Conservation (phyloP, 2,329 filamentous ascomycete genomes). For the Aspergillus awamori region DNA sequence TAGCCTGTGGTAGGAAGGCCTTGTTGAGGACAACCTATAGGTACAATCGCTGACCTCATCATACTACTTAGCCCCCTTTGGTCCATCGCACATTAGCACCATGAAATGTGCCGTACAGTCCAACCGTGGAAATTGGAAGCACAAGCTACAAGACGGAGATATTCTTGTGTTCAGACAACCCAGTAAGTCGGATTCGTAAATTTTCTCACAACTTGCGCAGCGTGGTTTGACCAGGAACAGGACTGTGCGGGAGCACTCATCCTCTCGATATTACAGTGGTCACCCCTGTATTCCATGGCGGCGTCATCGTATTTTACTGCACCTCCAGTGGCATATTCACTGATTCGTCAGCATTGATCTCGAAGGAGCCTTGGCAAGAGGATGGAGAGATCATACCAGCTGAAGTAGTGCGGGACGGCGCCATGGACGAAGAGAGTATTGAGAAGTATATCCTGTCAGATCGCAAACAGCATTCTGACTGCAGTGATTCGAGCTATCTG, state of each 20-base stretch:
- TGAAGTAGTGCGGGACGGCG: not conserved
- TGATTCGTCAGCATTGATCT: not conserved
- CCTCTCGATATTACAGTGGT: not conserved
- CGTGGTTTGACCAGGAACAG: not conserved
- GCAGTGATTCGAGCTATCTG: not conserved
- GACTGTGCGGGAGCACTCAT: not conserved
- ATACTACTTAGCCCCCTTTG: not conserved
- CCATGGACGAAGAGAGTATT: not conserved
- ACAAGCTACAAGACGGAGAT: not conserved
- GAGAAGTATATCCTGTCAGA: not conserved
- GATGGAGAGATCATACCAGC: not conserved
- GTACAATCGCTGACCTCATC: not conserved
- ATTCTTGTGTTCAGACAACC: not conserved
- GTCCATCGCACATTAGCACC: not conserved
- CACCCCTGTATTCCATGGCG: not conserved
- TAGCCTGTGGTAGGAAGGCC: not conserved
- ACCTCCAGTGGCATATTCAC: not conserved
- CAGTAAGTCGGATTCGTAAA: not conserved
- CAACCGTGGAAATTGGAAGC: not conserved
- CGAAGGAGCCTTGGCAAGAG: not conserved
- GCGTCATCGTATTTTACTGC: not conserved
- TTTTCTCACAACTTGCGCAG: not conserved
- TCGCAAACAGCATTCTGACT: not conserved
- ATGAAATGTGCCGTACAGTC: not conserved
- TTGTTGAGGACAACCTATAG: too few species aligned